phyloP scores from a whole-genome alignment of 129 eudicot genomes.

The Flaveria trinervia region DNA sequence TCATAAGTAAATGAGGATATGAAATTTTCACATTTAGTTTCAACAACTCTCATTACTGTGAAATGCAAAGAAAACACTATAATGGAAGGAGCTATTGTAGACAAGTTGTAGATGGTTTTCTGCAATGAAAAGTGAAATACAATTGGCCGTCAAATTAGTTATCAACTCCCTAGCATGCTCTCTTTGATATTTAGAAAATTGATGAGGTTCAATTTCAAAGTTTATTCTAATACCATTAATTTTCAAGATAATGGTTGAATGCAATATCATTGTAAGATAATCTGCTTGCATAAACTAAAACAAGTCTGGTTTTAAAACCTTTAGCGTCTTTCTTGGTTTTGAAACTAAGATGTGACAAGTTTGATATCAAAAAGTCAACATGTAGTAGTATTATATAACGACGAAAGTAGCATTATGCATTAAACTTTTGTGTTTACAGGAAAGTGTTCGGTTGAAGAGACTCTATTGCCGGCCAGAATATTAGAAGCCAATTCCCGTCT shows the following conservation, averaged over 20 bases:
- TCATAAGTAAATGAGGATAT: not conserved
- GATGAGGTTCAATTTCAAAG: not conserved
- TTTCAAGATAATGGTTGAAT: not conserved
- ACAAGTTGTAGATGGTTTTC: not conserved
- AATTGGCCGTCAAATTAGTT: not conserved
- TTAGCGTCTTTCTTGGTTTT: not conserved
- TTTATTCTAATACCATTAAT: not conserved
- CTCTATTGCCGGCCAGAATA: conserved; percentile 62
- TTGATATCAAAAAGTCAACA: conserved; percentile 16
- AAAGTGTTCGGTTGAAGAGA: conserved; percentile 69
- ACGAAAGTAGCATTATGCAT: not conserved
- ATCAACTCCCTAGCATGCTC: not conserved
- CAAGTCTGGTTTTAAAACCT: not conserved
- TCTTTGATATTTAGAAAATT: conserved; percentile 12
- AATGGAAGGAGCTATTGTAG: no score
- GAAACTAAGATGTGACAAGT: not conserved
- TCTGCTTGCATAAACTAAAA: not conserved
- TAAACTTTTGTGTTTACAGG: conserved; percentile 42
- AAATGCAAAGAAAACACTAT: not conserved
- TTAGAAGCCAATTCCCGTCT: conserved; percentile 16
- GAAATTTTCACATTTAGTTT: not conserved
- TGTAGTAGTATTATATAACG: not conserved
- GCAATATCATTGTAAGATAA: not conserved
- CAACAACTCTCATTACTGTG: not conserved
- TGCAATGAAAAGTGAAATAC: not conserved